Base-by-base conservation (phyloP, 108 stramenopile genomes). In the Skeletonema grethae region DNA sequence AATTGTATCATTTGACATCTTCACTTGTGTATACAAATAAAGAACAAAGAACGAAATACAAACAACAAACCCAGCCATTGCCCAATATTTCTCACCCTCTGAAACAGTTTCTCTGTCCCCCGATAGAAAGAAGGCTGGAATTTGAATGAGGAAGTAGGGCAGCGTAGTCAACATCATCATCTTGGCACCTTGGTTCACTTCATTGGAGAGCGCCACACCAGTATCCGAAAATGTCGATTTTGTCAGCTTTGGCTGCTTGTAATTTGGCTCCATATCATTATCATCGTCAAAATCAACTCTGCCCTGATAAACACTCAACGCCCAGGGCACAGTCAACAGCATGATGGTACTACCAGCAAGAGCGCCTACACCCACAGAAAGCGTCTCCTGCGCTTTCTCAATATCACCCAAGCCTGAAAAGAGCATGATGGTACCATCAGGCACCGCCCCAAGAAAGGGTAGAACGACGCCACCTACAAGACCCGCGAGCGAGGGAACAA, bases 261-360 rank as follows among this genome's bases (percentile, higher is more conserved):
- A 90, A 35, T 75, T 76, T 0, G 84, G 79, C 20, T 72, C 60
- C 43, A 53, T 32, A 67, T 70, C 61, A 38, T 77, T 73, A 11
- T 31, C 55, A 31, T 25, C 68, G 25, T 57, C 80, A 46, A 98
- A 81, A 80, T 98, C 88, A 5, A 99, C 97, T n/a, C 97, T 87
- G 13, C 98, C 98, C 6, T 69, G 86, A n/a, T 80, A 81, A 1
- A 96, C 80, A 46, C 90, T 84, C 18, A 99, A 71, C 31, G 81
- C 85, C 90, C 93, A 97, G 9, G 98, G 97, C 2, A 99, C 84
- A 9, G 97, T 99, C 69, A 99, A 69, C 57, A 99, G 90, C 97
- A 99, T 97, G 62, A 98, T 97, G 29, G 97, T 99, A 22, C 88
- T 90, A 25, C 97, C 98, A 0, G 98, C 98, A 62, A 99, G 82